Evolutionary conservation across 2,329 filamentous ascomycete genomes (phyloP).

Genomic region (Venturia effusa): DNA sequence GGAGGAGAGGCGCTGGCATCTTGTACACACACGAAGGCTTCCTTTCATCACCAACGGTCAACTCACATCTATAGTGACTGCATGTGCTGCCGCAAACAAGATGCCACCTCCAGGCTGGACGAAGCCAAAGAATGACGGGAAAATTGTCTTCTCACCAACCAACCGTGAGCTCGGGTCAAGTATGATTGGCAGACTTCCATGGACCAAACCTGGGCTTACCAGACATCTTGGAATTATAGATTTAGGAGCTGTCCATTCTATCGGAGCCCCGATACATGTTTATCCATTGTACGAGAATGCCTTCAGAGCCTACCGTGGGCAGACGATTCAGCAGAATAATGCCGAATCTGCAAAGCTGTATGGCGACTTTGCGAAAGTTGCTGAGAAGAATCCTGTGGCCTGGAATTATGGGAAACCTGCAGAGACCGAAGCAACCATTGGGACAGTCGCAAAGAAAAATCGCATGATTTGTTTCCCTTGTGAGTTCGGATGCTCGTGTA

Average conservation of each 20-base stretch:
- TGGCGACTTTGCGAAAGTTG: conserved; percentile 47
- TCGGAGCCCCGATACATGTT: conserved; percentile 54
- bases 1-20: conserved; percentile 57
- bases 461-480: conserved; percentile 60
- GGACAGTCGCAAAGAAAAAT: conserved; percentile 44
- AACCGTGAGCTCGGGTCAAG: conserved; percentile 17
- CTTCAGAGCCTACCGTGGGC: conserved; percentile 45
- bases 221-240: conserved; percentile 26
- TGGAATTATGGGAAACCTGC: conserved; percentile 45
- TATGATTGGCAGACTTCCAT: conserved; percentile 5
- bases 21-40: conserved; percentile 27
- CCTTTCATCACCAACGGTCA: conserved; percentile 11
- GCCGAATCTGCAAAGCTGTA: conserved; percentile 50
- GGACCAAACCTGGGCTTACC: conserved; percentile 7
- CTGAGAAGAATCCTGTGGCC: conserved; percentile 40
- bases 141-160: conserved; percentile 41
- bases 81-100: conserved; percentile 40
- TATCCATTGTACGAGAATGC: conserved; percentile 59
- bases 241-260: conserved; percentile 44
- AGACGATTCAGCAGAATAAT: conserved; percentile 45
- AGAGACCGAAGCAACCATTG: conserved; percentile 41
- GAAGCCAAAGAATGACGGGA: conserved; percentile 33
- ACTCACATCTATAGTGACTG: conserved; percentile 31
- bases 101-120: conserved; percentile 53
- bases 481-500: conserved; percentile 24